Evolutionary conservation across 352 stramenopile genomes (phyloP).

Genomic region (Lagenidium sp.): DNA sequence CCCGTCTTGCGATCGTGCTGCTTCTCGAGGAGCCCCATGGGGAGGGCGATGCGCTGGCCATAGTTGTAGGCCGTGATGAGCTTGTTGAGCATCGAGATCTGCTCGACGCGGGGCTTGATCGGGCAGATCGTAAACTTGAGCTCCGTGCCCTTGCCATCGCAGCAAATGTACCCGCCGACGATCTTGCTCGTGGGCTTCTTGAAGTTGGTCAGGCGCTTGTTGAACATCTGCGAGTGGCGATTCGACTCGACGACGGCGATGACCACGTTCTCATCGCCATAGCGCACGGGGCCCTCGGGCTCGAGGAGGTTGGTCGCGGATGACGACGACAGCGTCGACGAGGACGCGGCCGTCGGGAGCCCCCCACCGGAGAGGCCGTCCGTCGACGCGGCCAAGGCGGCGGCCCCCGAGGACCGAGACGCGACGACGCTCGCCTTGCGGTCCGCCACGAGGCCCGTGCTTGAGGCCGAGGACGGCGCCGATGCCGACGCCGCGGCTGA

Average conservation of each 20-base stretch:
- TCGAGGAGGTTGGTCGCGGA: slow-evolving; percentile 7
- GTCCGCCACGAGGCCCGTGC: background rate
- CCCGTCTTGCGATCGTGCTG: slow-evolving; percentile 17
- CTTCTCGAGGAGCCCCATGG: slow-evolving; percentile 48
- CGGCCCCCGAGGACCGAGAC: slow-evolving; percentile 7
- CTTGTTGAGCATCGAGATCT: slow-evolving; percentile 82
- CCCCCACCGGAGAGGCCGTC: background rate
- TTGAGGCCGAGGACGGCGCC: too few species aligned
- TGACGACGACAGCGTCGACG: slow-evolving; percentile 4
- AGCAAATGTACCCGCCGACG: slow-evolving; percentile 79
- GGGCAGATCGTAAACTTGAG: slow-evolving; percentile 60
- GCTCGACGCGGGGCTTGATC: slow-evolving; percentile 51
- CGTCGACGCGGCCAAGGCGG: slow-evolving; percentile 3
- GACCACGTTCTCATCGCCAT: slow-evolving; percentile 59
- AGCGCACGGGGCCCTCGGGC: slow-evolving; percentile 32
- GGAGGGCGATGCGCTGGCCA: slow-evolving; percentile 76
- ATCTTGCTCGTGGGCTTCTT: slow-evolving; percentile 82
- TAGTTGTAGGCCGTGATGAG: slow-evolving; percentile 80
- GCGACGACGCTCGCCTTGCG: background rate
- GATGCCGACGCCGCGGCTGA: too few species aligned
- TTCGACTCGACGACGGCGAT: slow-evolving; percentile 75
- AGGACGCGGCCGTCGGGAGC: slow-evolving; percentile 1
- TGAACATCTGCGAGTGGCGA: slow-evolving; percentile 78
- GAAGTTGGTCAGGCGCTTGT: slow-evolving; percentile 81
- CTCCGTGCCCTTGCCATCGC: slow-evolving; percentile 70